Percentiles rank a stretch among this genome's conserved stretches.
These are phyloP conservation scores for Paecilomyces formosus DNA, from an alignment of 2,329 filamentous ascomycete genomes.

Conservation along the genomic window DNA sequence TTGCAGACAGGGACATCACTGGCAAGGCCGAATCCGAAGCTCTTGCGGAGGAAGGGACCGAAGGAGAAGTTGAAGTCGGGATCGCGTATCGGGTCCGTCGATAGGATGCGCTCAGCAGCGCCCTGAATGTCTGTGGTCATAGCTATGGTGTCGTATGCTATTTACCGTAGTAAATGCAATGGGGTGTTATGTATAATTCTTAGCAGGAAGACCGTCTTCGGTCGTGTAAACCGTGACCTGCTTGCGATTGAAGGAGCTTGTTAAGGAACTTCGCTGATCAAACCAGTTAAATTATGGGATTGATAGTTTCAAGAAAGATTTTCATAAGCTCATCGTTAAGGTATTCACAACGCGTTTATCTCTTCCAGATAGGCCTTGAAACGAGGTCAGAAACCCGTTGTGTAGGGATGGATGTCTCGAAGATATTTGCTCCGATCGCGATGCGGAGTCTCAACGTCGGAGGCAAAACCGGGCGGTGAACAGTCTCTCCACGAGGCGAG, in stretches of 20 bases:
- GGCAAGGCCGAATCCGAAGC: conserved; percentile 77
- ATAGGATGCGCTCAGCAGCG: conserved; percentile 26
- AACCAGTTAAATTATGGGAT: background rate
- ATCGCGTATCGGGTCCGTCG: conserved; percentile 26
- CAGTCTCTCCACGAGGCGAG: background rate
- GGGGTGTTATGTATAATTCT: background rate
- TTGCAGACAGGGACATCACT: conserved; percentile 75
- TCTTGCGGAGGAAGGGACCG: conserved; percentile 73
- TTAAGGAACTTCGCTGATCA: background rate
- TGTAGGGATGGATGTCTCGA: background rate
- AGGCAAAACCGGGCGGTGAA: background rate
- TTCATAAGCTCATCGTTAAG: background rate
- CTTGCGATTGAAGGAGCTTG: background rate
- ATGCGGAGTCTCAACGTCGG: background rate
- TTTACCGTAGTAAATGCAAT: background rate
- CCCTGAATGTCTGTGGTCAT: conserved; percentile 29
- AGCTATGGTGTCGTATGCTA: background rate
- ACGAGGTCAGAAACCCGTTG: background rate
- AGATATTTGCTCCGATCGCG: background rate
- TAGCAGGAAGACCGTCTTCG: background rate
- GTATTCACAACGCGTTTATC: background rate
- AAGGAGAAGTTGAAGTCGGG: conserved; percentile 66
- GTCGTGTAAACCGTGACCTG: background rate
- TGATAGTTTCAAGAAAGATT: background rate
- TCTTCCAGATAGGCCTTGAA: background rate